A percentile compares a stretch with the other conserved stretches of the same genome.
These are phyloP conservation scores for Fusarium hainanense DNA, from an alignment of 2,329 filamentous ascomycete genomes.

Conservation along the genomic window DNA sequence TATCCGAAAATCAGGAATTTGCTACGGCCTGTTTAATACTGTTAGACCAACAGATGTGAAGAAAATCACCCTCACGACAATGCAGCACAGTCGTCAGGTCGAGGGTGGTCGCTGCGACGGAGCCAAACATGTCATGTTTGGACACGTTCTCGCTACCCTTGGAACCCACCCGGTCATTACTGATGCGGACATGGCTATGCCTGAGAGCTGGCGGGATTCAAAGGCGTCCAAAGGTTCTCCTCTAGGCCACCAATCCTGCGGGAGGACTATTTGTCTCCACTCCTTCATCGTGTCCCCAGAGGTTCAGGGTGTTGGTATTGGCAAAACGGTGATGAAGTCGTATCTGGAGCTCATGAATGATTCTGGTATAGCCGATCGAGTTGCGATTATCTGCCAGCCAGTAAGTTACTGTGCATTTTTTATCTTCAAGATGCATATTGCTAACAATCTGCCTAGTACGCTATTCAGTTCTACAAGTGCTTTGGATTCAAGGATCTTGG, in stretches of 20 bases:
- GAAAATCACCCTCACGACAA: conserved; percentile 63
- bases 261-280: conserved; percentile 82
- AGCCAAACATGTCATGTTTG: conserved; percentile 71
- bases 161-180: conserved; percentile 72
- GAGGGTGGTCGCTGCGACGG: conserved; percentile 58
- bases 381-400: conserved; percentile 82
- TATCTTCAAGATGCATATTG: neutral
- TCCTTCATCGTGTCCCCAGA: conserved; percentile 82
- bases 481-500: conserved; percentile 78
- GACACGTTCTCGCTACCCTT: conserved; percentile 81
- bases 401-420: conserved; percentile 52
- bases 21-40: conserved; percentile 82
- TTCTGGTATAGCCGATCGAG: conserved; percentile 74
- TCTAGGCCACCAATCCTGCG: conserved; percentile 77
- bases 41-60: conserved; percentile 59
- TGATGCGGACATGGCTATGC: conserved; percentile 81
- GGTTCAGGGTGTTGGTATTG: conserved; percentile 79
- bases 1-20: conserved; percentile 64
- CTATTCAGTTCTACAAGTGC: conserved; percentile 80
- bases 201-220: conserved; percentile 71
- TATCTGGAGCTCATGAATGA: conserved; percentile 82
- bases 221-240: conserved; percentile 54
- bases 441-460: conserved; percentile 56
- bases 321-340: conserved; percentile 76
- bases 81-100: conserved; percentile 62